These are phyloP conservation scores for Beverwykella pulmonaria DNA, from an alignment of 495 filamentous ascomycete species.

Conservation along the genomic window DNA sequence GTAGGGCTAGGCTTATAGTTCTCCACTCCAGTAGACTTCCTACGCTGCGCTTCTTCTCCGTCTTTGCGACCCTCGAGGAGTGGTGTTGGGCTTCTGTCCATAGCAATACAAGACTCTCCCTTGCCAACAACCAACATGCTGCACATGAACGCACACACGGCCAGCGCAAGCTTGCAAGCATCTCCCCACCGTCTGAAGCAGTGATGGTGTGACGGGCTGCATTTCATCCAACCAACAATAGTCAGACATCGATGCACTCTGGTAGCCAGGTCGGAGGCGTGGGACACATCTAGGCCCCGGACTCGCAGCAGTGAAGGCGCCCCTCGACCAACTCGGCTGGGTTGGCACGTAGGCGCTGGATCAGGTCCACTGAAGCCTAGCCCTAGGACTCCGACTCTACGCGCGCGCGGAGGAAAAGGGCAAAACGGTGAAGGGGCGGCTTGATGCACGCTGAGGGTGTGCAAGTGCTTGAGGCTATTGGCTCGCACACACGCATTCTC, in stretches of 20 bases:
- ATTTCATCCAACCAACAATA: not conserved
- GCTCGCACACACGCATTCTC: slow-evolving; percentile 18
- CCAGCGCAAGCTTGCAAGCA: slow-evolving; percentile 32
- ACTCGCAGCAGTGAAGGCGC: slow-evolving; percentile 37
- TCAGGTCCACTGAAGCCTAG: slow-evolving; percentile 33
- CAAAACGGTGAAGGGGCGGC: slow-evolving; percentile 35
- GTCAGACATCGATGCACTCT: slow-evolving; percentile 28
- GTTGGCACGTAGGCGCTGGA: slow-evolving; percentile 22
- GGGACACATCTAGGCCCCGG: slow-evolving; percentile 34
- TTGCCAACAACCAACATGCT: slow-evolving; percentile 13
- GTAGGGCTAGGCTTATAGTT: not conserved
- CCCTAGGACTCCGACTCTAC: slow-evolving; percentile 37
- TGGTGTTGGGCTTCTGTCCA: slow-evolving; percentile 34
- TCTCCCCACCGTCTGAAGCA: slow-evolving; percentile 36
- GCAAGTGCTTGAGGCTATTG: slow-evolving; percentile 31
- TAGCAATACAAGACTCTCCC: slow-evolving; percentile 41
- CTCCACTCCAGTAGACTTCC: slow-evolving; percentile 16
- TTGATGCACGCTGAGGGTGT: slow-evolving; percentile 37
- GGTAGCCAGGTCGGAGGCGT: slow-evolving; percentile 34
- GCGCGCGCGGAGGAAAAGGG: slow-evolving; percentile 35
- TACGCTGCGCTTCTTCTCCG: slow-evolving; percentile 3
- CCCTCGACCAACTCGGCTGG: slow-evolving; percentile 34
- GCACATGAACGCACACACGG: slow-evolving; percentile 18
- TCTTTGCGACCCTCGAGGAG: slow-evolving; percentile 21
- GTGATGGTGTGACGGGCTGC: slow-evolving; percentile 26